Base-by-base conservation (phyloP, 371 early-diverging fungal genomes). In the Actinomortierella wolfii region DNA sequence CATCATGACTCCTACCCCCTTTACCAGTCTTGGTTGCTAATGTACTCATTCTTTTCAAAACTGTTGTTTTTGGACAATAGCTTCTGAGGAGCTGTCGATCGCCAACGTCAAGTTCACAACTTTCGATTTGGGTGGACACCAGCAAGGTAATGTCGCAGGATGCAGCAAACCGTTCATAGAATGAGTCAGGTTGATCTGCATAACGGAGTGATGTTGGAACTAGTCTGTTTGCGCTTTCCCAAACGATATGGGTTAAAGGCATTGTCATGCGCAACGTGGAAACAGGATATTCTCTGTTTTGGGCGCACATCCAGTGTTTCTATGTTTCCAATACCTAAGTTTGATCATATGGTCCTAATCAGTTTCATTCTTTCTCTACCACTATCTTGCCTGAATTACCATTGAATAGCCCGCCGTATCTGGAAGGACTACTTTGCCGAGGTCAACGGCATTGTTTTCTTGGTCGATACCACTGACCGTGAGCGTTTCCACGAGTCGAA, bases 341-440 rank as follows among this genome's bases (percentile, higher is more conserved):
- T n/a, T n/a, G n/a, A n/a, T n/a, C n/a, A n/a, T n/a, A n/a, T n/a
- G n/a, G n/a, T n/a, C n/a, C n/a, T n/a, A n/a, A n/a, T n/a, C n/a
- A n/a, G n/a, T n/a, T n/a, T n/a, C n/a, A n/a, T n/a, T 26, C 39
- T 56, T 7, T 28, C 18, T 39, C 56, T 41, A 24, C 4, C 25
- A 15, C 39, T 11, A 24, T 13, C 23, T 45, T 6, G 51, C 34
- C 21, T 47, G 25, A n/a, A 24, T 26, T 51, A 20, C 9, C 39
- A 6, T 26, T 51, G 2, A 29, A 46, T 69, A 89, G 95, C 98
- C 34, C 95, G 98, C 67, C 89, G 98, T 73, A 85, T 97, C 70
- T 97, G 98, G 98, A 91, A 92, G 76, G 97, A 98, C 74, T 98
- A 98, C 79, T 97, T 97, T 80, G 96, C 98, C 48, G 98, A 97